These are phyloP conservation scores for Populus hybrid DNA, from an alignment of 441 rosid genomes.

Conservation along the genomic window DNA sequence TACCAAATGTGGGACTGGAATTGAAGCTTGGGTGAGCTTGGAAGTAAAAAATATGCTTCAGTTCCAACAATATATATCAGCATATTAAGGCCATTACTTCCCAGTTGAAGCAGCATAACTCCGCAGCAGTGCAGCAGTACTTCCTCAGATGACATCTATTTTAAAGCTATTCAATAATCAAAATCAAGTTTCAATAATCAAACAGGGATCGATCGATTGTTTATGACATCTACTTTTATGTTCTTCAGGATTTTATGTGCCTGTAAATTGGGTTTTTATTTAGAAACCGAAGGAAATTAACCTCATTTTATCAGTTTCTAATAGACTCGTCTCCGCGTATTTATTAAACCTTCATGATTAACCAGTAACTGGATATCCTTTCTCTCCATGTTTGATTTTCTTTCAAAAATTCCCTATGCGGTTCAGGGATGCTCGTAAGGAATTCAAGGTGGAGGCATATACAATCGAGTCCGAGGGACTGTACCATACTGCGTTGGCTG, in stretches of 20 bases:
- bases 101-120: background rate
- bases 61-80: constrained; percentile 20
- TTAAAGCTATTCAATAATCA: background rate
- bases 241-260: background rate
- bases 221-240: background rate
- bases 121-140: background rate
- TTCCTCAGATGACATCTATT: background rate
- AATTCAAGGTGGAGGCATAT: background rate
- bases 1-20: constrained; percentile 32
- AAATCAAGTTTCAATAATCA: background rate
- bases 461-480: background rate
- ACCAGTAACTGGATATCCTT: background rate
- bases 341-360: background rate
- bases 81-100: background rate
- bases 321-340: background rate
- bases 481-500: background rate
- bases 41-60: constrained; percentile 34
- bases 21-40: constrained; percentile 48
- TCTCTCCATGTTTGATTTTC: background rate
- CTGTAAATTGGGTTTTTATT: background rate
- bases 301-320: background rate
- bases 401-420: background rate
- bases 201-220: background rate
- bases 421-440: background rate
- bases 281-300: background rate